phyloP scores from a whole-genome alignment of 768 basidiomycete genomes.

The Rhodotorula kratochvilovae region DNA sequence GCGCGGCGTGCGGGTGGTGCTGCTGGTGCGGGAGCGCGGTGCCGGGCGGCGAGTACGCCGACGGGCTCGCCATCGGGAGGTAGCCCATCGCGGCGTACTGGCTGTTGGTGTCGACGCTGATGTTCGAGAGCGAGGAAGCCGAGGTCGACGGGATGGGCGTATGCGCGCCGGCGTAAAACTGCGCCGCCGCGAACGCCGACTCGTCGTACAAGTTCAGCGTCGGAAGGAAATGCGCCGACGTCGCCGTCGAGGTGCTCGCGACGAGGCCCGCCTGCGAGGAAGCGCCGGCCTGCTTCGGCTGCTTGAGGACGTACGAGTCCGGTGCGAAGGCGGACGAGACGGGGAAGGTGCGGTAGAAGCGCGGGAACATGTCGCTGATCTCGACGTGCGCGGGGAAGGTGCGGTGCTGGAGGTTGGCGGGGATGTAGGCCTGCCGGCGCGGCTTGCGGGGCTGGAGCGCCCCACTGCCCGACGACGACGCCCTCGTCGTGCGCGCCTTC shows the following conservation, averaged over 20 bases:
- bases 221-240: neutral
- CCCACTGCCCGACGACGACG: neutral
- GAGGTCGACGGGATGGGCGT: neutral
- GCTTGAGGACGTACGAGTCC: slow-evolving; percentile 35
- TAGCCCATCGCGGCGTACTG: neutral
- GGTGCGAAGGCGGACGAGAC: slow-evolving; percentile 57
- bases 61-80: neutral
- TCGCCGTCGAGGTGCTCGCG: neutral
- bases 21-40: neutral
- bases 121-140: neutral
- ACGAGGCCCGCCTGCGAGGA: neutral
- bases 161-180: neutral
- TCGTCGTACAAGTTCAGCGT: slow-evolving; percentile 1
- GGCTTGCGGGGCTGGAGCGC: slow-evolving; percentile 11
- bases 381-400: slow-evolving; percentile 56
- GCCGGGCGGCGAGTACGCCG: neutral
- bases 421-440: slow-evolving; percentile 24
- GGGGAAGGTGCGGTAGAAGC: slow-evolving; percentile 69
- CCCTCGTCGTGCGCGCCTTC: slow-evolving; percentile 1
- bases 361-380: slow-evolving; percentile 54
- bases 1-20: neutral
- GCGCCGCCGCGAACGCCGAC: neutral
- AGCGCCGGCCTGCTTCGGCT: neutral
- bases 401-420: slow-evolving; percentile 44
- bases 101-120: slow-evolving; percentile 4